phyloP scores from a whole-genome alignment of 2,329 filamentous ascomycete species.

The Metarhizium album region DNA sequence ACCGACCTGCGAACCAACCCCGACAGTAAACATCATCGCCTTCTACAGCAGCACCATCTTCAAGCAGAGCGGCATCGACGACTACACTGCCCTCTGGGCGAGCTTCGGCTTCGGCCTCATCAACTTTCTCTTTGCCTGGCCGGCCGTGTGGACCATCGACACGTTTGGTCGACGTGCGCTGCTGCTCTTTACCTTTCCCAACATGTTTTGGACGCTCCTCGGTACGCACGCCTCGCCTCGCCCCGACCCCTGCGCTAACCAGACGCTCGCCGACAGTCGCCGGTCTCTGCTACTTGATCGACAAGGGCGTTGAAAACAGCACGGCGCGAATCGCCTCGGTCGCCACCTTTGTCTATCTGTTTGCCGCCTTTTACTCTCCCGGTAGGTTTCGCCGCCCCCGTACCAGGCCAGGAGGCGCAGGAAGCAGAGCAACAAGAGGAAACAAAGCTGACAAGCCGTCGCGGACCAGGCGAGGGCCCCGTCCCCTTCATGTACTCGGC shows the following conservation, averaged over 20 bases:
- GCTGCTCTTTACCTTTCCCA: conserved; percentile 22
- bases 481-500: conserved; percentile 28
- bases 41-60: conserved; percentile 15
- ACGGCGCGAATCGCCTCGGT: conserved; percentile 20
- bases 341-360: conserved; percentile 25
- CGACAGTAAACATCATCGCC: conserved; percentile 37
- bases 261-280: conserved; percentile 8
- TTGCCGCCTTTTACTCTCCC: conserved; percentile 24
- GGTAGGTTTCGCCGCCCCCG: not conserved
- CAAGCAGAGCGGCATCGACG: conserved; percentile 25
- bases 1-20: too few species aligned
- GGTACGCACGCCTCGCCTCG: conserved; percentile 5
- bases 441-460: not conserved
- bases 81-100: conserved; percentile 19
- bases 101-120: conserved; percentile 22
- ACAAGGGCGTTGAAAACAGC: conserved; percentile 6
- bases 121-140: conserved; percentile 17
- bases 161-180: conserved; percentile 13
- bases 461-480: conserved; percentile 20
- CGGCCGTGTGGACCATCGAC: conserved; percentile 22
- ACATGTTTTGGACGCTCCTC: conserved; percentile 20
- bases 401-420: not conserved
- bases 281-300: conserved; percentile 19
- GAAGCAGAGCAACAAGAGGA: not conserved
- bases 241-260: not conserved